phyloP scores from a whole-genome alignment of 345 rosid species.

The Brassica cretica region DNA sequence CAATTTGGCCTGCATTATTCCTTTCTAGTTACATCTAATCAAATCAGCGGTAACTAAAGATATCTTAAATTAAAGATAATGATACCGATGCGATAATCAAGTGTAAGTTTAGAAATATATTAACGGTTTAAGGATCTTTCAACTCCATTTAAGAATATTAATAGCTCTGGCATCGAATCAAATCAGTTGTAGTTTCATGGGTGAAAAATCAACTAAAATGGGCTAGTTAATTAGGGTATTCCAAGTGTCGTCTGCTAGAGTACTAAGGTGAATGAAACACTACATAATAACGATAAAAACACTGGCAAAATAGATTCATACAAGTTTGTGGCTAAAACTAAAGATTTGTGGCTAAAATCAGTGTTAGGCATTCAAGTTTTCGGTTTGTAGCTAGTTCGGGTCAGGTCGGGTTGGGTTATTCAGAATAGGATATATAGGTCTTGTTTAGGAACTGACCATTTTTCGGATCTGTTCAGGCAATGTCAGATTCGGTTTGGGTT shows the following conservation, averaged over 20 bases:
- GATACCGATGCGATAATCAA: conserved; percentile 17
- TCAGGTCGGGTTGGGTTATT: too few relatives aligned
- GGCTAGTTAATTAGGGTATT: not conserved
- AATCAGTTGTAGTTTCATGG: not conserved
- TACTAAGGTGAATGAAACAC: not conserved
- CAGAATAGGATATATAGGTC: too few relatives aligned
- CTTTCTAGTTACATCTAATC: conserved; percentile 19
- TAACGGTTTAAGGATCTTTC: conserved; percentile 31
- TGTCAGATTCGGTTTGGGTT: too few relatives aligned
- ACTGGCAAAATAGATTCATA: not conserved
- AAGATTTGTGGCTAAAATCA: not conserved
- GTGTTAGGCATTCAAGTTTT: too few relatives aligned
- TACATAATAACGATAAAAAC: too few relatives aligned
- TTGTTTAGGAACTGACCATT: too few relatives aligned
- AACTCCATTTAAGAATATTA: conserved; percentile 8
- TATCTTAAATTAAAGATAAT: conserved; percentile 8
- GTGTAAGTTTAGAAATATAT: conserved; percentile 6
- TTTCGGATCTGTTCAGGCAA: too few relatives aligned
- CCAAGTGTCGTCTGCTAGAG: not conserved
- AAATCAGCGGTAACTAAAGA: too few relatives aligned
- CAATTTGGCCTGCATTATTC: conserved; percentile 15
- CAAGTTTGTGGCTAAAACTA: not conserved
- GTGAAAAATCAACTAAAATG: not conserved
- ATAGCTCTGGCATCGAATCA: not conserved
- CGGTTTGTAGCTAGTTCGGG: too few relatives aligned